Base-by-base conservation (phyloP, 805 yeast species). In the Candida cerambycidarum region DNA sequence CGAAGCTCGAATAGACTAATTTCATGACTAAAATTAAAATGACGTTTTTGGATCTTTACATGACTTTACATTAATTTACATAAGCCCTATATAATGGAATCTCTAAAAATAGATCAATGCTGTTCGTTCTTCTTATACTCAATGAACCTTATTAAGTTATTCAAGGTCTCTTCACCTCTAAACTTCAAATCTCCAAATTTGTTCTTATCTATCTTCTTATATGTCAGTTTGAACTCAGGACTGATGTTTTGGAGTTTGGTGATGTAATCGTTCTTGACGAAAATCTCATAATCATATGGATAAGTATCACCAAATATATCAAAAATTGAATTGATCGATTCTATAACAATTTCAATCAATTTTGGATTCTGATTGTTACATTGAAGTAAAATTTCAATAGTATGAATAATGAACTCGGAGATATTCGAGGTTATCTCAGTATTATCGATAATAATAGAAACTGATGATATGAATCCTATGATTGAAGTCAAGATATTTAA, bases 261-360 rank as follows among this genome's bases (percentile, higher is more conserved):
- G 28, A 78, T 55, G 52, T 80, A 76, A 7, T 73, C 68, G 14
- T 73, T 73, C 8, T 71, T 59, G 18, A 83, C 85, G 60, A 83
- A 92, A 1, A 86, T 76, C 3, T 79, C 78, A 18, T 61, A 65
- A 57, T 89, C 96, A 55, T 89, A 89, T 12, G 69, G 75, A 53
- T 72, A 84, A 4, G 60, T 65, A 63, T 93, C 98, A 11, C 85
- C 85, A 63, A 84, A 93, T 5, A 89, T 70, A 46, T 89, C 97
- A 61, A 80, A 88, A 5, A 89, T 55, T 2, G 78, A 67, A 54
- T 87, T 83, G 16, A 87, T 61, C 18, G 83, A 65, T 47, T 84
- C 92, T 31, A 80, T 61, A 4, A 80, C 63, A 9, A 80, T 59
- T 46, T 68, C 73, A n/a, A 56, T 47, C 1, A 60, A 58, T 27